Percentiles rank a stretch among this genome's conserved stretches.
These are phyloP conservation scores for Citrus glauca DNA, from an alignment of 345 rosid genomes.

Conservation along the genomic window DNA sequence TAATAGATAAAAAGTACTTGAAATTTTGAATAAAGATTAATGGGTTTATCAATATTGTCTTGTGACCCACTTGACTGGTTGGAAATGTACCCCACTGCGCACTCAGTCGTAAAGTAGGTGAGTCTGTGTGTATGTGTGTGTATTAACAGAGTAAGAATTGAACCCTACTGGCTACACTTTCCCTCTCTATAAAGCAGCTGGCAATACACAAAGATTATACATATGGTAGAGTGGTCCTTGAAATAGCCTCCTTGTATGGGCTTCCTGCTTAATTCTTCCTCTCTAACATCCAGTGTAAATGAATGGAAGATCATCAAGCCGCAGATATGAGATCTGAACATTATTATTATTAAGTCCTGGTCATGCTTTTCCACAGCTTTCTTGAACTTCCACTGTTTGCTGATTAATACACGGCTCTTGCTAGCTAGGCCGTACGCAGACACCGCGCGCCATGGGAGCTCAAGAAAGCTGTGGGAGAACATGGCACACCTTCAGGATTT, in stretches of 20 bases:
- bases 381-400: constrained; percentile 56
- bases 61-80: constrained; percentile 5
- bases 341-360: constrained; percentile 33
- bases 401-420: not conserved
- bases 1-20: not conserved
- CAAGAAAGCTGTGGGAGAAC: constrained; percentile 90
- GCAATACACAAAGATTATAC: constrained; percentile 10
- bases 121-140: not conserved
- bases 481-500: constrained; percentile 52
- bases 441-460: constrained; percentile 29
- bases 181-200: constrained; percentile 52
- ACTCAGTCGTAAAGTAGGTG: constrained; percentile 34
- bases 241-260: constrained; percentile 19
- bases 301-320: too few relatives aligned
- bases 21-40: not conserved
- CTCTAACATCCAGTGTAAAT: not conserved
- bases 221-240: constrained; percentile 56
- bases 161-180: constrained; percentile 22
- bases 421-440: not conserved
- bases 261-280: constrained; percentile 6
- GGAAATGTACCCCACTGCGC: constrained; percentile 42
- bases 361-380: constrained; percentile 93
- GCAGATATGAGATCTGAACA: constrained; percentile 26
- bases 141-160: constrained; percentile 9
- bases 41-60: not conserved